phyloP scores from a whole-genome alignment of 768 basidiomycete species.

The Infundibulicybe gibba region DNA sequence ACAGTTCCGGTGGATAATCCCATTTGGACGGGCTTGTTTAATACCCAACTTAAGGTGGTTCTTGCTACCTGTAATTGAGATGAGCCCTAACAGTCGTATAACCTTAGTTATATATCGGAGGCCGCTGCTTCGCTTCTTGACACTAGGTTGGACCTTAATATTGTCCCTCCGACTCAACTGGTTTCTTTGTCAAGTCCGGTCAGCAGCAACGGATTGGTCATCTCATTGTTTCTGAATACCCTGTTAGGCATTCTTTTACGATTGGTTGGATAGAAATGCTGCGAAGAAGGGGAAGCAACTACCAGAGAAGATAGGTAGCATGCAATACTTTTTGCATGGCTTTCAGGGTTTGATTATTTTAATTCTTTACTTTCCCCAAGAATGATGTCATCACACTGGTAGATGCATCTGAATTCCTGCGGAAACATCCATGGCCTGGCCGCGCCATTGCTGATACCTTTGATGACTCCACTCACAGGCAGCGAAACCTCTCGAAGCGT shows the following conservation, averaged over 20 bases:
- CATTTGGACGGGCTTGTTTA: constrained; percentile 85
- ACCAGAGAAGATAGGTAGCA: constrained; percentile 87
- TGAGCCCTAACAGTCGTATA: neutral
- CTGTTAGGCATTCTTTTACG: constrained; percentile 82
- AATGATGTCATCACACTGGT: neutral
- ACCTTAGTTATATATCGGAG: constrained; percentile 76
- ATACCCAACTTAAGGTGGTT: constrained; percentile 82
- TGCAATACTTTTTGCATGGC: constrained; percentile 87
- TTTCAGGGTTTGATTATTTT: constrained; percentile 53
- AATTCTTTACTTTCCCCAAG: neutral
- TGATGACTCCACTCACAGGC: constrained; percentile 78
- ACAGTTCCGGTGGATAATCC: constrained; percentile 86
- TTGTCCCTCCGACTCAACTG: constrained; percentile 84
- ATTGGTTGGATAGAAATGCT: constrained; percentile 83
- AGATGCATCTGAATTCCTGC: constrained; percentile 88
- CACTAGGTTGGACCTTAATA: constrained; percentile 64
- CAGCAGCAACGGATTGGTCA: constrained; percentile 16
- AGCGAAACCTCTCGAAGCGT: constrained; percentile 64
- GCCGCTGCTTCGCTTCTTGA: constrained; percentile 87
- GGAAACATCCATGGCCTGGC: constrained; percentile 86
- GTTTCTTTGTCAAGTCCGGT: constrained; percentile 79
- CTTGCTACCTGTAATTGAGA: constrained; percentile 4
- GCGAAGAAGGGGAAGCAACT: constrained; percentile 80
- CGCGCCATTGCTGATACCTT: constrained; percentile 82
- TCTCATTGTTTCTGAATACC: neutral